phyloP scores from a whole-genome alignment of 2,329 filamentous ascomycete species.

The Colletotrichum cuscutae region DNA sequence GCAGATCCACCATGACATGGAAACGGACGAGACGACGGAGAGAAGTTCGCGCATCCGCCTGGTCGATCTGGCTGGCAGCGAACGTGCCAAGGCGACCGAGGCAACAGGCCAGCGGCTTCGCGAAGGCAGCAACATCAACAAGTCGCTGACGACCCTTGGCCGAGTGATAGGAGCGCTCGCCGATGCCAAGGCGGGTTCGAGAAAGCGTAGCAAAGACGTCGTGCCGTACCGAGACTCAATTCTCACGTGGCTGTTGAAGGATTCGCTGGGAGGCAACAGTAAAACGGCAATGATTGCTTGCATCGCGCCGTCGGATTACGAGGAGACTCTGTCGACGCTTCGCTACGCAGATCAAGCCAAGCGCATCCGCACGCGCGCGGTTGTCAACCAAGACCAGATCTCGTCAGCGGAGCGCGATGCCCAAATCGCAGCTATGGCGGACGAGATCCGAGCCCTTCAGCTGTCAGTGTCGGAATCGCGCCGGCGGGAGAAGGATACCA shows the following conservation, averaged over 20 bases:
- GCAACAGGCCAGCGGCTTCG: conserved; percentile 90
- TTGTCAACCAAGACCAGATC: conserved; percentile 95
- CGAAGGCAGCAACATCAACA: conserved; percentile 99
- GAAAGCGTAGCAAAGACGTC: conserved; percentile 69
- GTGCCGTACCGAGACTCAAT: conserved; percentile 94
- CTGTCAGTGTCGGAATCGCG: conserved; percentile 74
- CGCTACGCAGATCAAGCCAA: conserved; percentile 98
- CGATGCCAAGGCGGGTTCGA: conserved; percentile 68
- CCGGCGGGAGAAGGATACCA: conserved; percentile 79
- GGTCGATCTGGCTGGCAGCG: conserved; percentile 93
- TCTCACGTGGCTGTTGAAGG: conserved; percentile 88
- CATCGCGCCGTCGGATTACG: conserved; percentile 94
- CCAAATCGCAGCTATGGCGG: conserved; percentile 93
- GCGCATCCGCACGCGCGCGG: conserved; percentile 91
- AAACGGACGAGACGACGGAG: conserved; percentile 97
- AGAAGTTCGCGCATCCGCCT: conserved; percentile 92
- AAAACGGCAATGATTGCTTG: conserved; percentile 99
- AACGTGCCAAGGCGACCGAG: conserved; percentile 94
- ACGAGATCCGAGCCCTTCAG: conserved; percentile 89
- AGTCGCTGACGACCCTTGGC: conserved; percentile 94
- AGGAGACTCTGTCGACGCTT: conserved; percentile 94
- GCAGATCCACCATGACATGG: conserved; percentile 97
- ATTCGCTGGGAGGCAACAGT: conserved; percentile 94
- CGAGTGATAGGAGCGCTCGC: conserved; percentile 94
- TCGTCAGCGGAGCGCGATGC: conserved; percentile 93